Evolutionary conservation across 176 grass and related monocot genomes (phyloP).

Genomic region (Phoenix dactylifera): DNA sequence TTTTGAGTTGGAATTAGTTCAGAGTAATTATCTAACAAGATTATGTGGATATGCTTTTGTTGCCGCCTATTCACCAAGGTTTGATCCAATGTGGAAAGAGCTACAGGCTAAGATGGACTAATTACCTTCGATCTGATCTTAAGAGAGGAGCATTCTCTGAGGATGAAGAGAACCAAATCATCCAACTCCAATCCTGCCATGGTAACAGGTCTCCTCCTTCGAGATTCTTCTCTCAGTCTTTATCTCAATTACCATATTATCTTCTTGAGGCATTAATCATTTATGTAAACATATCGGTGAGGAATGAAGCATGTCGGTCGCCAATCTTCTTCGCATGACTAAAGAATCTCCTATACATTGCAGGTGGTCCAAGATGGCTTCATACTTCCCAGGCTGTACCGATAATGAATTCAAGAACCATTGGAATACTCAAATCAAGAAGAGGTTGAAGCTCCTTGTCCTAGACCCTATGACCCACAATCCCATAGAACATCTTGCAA

Average conservation of each 20-base stretch:
- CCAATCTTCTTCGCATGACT: too few relatives aligned
- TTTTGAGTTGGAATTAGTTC: too few relatives aligned
- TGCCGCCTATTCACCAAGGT: neutral
- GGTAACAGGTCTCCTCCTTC: neutral
- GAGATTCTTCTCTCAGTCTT: too few relatives aligned
- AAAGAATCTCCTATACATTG: too few relatives aligned
- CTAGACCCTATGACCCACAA: slow-evolving; percentile 12
- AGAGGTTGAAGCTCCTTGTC: slow-evolving; percentile 25
- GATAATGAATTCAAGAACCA: slow-evolving; percentile 38
- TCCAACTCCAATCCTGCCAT: slow-evolving; percentile 6
- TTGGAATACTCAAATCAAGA: slow-evolving; percentile 30
- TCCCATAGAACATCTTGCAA: neutral
- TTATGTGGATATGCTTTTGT: too few relatives aligned
- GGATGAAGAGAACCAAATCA: slow-evolving; percentile 12
- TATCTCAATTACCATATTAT: too few relatives aligned
- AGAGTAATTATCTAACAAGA: too few relatives aligned
- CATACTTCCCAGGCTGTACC: slow-evolving; percentile 24
- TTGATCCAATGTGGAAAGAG: slow-evolving; percentile 9
- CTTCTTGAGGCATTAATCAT: too few relatives aligned
- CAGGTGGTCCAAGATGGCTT: slow-evolving; percentile 34
- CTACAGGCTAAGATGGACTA: slow-evolving; percentile 7
- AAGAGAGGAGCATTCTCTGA: slow-evolving; percentile 2
- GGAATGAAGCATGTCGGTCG: too few relatives aligned
- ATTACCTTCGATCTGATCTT: slow-evolving; percentile 7
- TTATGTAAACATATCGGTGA: too few relatives aligned